Base-by-base conservation (phyloP, 225 moss, liverwort and hornwort genomes). In the Anthoceros angustus region DNA sequence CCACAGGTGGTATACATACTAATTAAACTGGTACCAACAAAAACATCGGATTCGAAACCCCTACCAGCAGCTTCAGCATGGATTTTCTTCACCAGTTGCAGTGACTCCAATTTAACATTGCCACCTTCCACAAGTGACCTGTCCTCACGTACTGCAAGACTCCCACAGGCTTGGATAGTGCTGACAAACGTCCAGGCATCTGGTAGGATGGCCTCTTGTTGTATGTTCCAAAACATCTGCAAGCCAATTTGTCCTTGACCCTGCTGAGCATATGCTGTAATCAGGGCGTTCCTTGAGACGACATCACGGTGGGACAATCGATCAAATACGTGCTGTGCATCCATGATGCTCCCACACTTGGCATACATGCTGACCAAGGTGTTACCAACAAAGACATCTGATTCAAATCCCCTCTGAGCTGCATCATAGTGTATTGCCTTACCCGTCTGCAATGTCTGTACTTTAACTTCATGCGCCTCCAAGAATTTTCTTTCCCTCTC, bases 251-350 rank as follows among this genome's bases (percentile, higher is more conserved):
- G n/a, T 20, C n/a, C 16, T 2, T 55, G 2, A 7, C 55, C 55
- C 55, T 55, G 55, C 18, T 55, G n/a, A 55, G 55, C 55, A 55
- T 55, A 55, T 55, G 55, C 55, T 55, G 55, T 12, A 23, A 55
- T 18, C 55, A 55, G 6, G 23, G 55, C 55, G 23, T 55, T 55
- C 55, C 55, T 18, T 20, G 23, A 18, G 7, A 55, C 55, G 8
- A 55, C 55, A 55, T 55, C 55, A 18, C 55, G n/a, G 6, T 55
- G 18, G n/a, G 55, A 18, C 14, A 55, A 55, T 18, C 55, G n/a
- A 20, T 55, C n/a, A 20, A 55, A 55, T 23, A 55, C 55, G 23
- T 15, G 8, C 55, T 9, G n/a, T 55, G 18, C 55, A 55, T 55
- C 55, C 23, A 18, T 23, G 23, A 55, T 55, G 55, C 55, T 55